These are phyloP conservation scores for Glaciozyma martinii DNA, from an alignment of 768 basidiomycete genomes.

Conservation along the genomic window DNA sequence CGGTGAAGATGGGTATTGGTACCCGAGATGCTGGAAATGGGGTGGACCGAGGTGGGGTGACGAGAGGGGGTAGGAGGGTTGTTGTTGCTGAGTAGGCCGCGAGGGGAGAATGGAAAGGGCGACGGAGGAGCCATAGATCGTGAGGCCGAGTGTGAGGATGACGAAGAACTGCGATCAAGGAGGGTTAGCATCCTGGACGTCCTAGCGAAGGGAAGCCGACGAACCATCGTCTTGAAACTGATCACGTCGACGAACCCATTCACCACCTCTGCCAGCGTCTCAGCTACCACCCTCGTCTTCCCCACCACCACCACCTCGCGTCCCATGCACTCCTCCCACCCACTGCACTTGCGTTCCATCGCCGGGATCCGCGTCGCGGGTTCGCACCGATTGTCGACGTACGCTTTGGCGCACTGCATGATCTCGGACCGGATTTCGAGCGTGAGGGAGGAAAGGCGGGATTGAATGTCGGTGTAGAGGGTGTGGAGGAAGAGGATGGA, in stretches of 20 bases:
- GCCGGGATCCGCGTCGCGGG: constrained; percentile 64
- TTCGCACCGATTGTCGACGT: constrained; percentile 74
- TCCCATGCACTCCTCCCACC: constrained; percentile 60
- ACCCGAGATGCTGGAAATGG: constrained; percentile 8
- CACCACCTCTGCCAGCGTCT: constrained; percentile 90
- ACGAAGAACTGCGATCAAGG: constrained; percentile 38
- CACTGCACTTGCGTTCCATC: constrained; percentile 73
- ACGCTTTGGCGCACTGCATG: constrained; percentile 67
- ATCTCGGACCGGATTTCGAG: constrained; percentile 92
- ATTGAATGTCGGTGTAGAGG: constrained; percentile 79
- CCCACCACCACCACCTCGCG: constrained; percentile 83
- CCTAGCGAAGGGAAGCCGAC: constrained; percentile 30
- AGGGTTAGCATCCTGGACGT: not conserved
- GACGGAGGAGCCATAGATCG: constrained; percentile 27
- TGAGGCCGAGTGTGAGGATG: constrained; percentile 34
- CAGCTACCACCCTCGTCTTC: constrained; percentile 79
- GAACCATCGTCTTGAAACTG: constrained; percentile 90
- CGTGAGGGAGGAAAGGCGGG: constrained; percentile 76
- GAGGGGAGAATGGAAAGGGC: constrained; percentile 18
- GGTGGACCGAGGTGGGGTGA: not conserved
- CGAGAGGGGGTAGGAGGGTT: not conserved
- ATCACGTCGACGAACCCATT: constrained; percentile 96
- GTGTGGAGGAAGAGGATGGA: constrained; percentile 78
- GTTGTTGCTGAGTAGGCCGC: not conserved
- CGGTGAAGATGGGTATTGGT: not conserved